phyloP scores from a whole-genome alignment of 1,284 basidiomycete genomes.

The Vanrija pseudolonga region DNA sequence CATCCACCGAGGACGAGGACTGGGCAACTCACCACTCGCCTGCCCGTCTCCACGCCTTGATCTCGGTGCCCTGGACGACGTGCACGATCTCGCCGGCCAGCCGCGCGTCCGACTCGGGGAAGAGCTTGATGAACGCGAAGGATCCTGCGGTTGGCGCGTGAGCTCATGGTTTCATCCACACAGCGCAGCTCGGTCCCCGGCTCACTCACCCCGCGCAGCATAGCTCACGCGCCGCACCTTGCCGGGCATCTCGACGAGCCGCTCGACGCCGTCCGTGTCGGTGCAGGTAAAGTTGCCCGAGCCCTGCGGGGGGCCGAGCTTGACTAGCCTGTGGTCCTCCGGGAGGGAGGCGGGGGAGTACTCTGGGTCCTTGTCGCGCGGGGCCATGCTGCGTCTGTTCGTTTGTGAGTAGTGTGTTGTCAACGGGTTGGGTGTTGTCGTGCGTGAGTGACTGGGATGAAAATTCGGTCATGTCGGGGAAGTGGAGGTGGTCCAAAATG shows the following conservation, averaged over 20 bases:
- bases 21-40: slow-evolving; percentile 36
- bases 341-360: slow-evolving; percentile 31
- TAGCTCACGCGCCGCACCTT: slow-evolving; percentile 28
- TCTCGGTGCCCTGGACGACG: slow-evolving; percentile 29
- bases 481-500: no score
- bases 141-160: slow-evolving; percentile 26
- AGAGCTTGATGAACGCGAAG: slow-evolving; percentile 36
- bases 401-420: neutral
- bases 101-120: slow-evolving; percentile 17
- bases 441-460: no score
- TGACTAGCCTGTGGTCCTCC: slow-evolving; percentile 24
- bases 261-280: slow-evolving; percentile 26
- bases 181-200: neutral
- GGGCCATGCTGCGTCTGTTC: slow-evolving; percentile 15
- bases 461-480: no score
- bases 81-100: slow-evolving; percentile 38
- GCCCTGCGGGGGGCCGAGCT: slow-evolving; percentile 35
- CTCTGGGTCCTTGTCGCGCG: neutral
- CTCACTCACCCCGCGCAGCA: slow-evolving; percentile 30
- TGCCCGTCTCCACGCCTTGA: slow-evolving; percentile 35
- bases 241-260: slow-evolving; percentile 36
- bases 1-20: neutral
- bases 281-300: slow-evolving; percentile 33
- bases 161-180: neutral
- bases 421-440: neutral